A percentile compares a stretch with the other conserved stretches of the same genome.
Evolutionary conservation across 306 rosid species (phyloP).

Genomic region (Gillenia trifoliata): DNA sequence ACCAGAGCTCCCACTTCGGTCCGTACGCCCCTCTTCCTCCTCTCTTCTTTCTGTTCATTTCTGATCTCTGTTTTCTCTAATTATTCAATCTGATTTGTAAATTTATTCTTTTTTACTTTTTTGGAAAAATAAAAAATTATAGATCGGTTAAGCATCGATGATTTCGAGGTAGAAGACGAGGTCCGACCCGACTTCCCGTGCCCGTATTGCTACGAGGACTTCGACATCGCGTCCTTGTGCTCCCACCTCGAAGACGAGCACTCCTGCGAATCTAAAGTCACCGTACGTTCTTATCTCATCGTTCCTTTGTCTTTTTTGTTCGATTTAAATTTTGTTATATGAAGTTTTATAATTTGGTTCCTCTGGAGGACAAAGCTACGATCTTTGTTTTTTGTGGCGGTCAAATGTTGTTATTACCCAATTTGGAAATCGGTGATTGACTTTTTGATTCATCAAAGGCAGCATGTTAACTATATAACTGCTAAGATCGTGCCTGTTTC

Average conservation of each 20-base stretch:
- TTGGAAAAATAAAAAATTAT: neutral
- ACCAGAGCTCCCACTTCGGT: slow-evolving; percentile 77
- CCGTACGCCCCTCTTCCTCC: neutral
- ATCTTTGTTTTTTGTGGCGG: slow-evolving; percentile 1
- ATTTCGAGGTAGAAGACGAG: slow-evolving; percentile 81
- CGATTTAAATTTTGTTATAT: neutral
- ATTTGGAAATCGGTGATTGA: neutral
- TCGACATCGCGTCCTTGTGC: slow-evolving; percentile 80
- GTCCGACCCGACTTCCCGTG: slow-evolving; percentile 83
- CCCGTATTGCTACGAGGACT: slow-evolving; percentile 88
- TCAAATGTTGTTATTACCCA: neutral
- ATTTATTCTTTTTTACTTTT: neutral
- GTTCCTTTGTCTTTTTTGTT: neutral
- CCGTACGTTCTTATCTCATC: slow-evolving; percentile 37
- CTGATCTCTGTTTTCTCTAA: neutral
- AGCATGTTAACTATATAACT: neutral
- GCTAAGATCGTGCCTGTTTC: neutral
- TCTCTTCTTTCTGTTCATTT: neutral
- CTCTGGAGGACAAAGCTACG: neutral
- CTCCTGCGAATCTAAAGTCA: slow-evolving; percentile 76
- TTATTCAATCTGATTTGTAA: slow-evolving; percentile 1
- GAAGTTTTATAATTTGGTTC: slow-evolving; percentile 1
- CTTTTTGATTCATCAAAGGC: neutral
- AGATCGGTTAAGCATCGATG: slow-evolving; percentile 92
- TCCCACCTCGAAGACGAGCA: slow-evolving; percentile 95